phyloP scores from a whole-genome alignment of 1,139 yeast genomes.

The Yamadazyma sp. region DNA sequence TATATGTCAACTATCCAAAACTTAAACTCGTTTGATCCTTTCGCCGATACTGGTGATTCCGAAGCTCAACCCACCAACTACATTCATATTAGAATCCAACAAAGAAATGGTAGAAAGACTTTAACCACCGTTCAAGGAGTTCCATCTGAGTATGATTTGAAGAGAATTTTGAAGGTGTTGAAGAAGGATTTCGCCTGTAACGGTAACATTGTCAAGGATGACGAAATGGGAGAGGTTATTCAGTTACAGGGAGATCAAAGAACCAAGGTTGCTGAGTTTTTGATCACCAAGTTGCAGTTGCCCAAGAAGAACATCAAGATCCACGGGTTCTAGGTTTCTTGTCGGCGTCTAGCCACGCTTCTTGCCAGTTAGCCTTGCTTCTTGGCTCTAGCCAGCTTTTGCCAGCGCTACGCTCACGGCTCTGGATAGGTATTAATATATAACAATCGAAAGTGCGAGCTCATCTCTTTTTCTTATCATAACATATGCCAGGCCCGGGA shows the following conservation, averaged over 20 bases:
- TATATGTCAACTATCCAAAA: slow-evolving; percentile 92
- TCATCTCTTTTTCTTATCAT: not conserved
- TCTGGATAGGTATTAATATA: no score
- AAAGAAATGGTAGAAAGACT: slow-evolving; percentile 99
- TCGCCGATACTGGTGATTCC: slow-evolving; percentile 99
- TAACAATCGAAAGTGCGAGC: not conserved
- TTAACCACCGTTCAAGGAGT: slow-evolving; percentile 98
- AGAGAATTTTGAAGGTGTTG: slow-evolving; percentile 88
- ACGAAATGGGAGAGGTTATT: slow-evolving; percentile 93
- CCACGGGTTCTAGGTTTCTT: slow-evolving; percentile 91
- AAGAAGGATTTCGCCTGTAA: slow-evolving; percentile 99
- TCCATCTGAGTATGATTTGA: slow-evolving; percentile 91
- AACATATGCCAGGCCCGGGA: slow-evolving; percentile 71
- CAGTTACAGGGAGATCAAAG: slow-evolving; percentile 99
- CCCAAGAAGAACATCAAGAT: slow-evolving; percentile 97
- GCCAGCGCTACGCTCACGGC: no score
- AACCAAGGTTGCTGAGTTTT: slow-evolving; percentile 91
- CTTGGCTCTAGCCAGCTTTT: no score
- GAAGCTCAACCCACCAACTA: slow-evolving; percentile 94
- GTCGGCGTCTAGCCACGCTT: no score
- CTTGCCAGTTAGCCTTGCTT: no score
- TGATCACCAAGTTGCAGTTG: slow-evolving; percentile 81
- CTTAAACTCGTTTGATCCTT: slow-evolving; percentile 97
- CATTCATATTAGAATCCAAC: slow-evolving; percentile 98
- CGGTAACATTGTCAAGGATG: slow-evolving; percentile 96